Evolutionary conservation across 2,329 filamentous ascomycete genomes (phyloP), one percentile per base, ranked within the genome.

Genomic region (Tolypocladium ophioglossoides): DNA sequence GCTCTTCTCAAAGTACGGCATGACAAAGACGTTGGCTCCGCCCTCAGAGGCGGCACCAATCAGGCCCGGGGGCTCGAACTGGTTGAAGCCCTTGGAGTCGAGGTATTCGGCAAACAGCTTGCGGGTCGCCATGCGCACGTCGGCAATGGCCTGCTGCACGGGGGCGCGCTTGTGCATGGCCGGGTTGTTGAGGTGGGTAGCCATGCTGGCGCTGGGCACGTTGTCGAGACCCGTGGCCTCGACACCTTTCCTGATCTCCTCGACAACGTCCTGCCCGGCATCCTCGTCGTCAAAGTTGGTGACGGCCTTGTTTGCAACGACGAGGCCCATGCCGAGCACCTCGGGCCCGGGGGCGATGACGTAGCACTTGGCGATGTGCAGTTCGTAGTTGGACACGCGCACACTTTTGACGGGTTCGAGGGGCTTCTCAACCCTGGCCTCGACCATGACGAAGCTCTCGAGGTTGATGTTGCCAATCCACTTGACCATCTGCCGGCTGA

Each of bases 401-500:
- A 89, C 89, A 66, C 89, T 94, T 74, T 95, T 94, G 69, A 97
- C 87, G 3, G 89, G 87, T 66, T 95, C 90, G 24, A 87, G 79
- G 0, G 91, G 88, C 73, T 87, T 86, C 77, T 91, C 82, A 52
- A 97, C 85, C 35, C 79, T 74, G 60, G 87, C 94, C 65, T 95
- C 88, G 56, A 96, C 84, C 41, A 85, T 75, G 30, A 96, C 84
- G 62, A 87, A 91, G 62, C 86, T 90, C 77, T 96, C 92, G 48
- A 86, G 78, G 65, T 83, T 86, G 61, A 96, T 73, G 46, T 76
- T 79, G 50, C 82, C 83, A 51, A 87, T 84, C 83, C 88, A 97
- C 75, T 97, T 97, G 68, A 96, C 89, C 92, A 97, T 97, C 72
- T 89, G 90, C 68, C 85, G 86, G 58, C 83, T 87, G 41, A 89